A percentile compares a stretch with the other conserved stretches of the same genome.
phyloP scores from a whole-genome alignment of 2,329 filamentous ascomycete species.

The Hymenoscyphus repandus region DNA sequence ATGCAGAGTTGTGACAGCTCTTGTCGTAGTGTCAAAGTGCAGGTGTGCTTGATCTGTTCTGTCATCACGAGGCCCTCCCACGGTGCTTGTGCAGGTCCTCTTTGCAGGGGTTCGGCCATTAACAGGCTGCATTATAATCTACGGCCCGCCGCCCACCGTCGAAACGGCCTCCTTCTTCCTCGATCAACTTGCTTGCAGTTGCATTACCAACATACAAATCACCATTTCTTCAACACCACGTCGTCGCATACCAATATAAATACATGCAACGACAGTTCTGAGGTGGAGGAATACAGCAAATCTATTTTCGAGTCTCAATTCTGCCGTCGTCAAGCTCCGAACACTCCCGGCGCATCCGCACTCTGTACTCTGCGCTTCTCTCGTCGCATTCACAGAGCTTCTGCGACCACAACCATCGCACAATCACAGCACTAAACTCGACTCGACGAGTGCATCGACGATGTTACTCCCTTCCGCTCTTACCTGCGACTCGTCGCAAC shows the following conservation, averaged over 20 bases:
- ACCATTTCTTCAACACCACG: constrained; percentile 9
- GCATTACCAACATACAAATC: constrained; percentile 5
- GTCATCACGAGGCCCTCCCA: background rate
- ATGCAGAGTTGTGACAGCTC: no score
- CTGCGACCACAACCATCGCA: constrained; percentile 11
- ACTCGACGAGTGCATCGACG: constrained; percentile 15
- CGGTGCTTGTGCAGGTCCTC: constrained; percentile 7
- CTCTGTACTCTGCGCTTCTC: background rate
- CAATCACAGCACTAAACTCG: background rate
- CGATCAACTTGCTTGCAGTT: constrained; percentile 7
- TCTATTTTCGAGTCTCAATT: background rate
- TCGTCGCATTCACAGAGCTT: constrained; percentile 1
- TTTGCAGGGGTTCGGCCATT: constrained; percentile 6
- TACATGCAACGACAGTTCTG: constrained; percentile 10
- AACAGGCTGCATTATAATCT: constrained; percentile 13
- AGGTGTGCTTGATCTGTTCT: no score
- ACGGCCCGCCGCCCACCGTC: constrained; percentile 10
- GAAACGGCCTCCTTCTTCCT: constrained; percentile 5
- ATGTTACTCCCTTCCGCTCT: constrained; percentile 58
- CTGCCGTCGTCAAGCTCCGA: constrained; percentile 9
- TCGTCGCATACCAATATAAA: constrained; percentile 9
- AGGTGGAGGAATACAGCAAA: background rate
- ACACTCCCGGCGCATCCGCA: constrained; percentile 22
- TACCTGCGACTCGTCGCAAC: constrained; percentile 44
- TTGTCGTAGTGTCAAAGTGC: no score